Conservation (phyloP, 2,329 filamentous ascomycete species). For the Aspergillus quadricinctus region DNA sequence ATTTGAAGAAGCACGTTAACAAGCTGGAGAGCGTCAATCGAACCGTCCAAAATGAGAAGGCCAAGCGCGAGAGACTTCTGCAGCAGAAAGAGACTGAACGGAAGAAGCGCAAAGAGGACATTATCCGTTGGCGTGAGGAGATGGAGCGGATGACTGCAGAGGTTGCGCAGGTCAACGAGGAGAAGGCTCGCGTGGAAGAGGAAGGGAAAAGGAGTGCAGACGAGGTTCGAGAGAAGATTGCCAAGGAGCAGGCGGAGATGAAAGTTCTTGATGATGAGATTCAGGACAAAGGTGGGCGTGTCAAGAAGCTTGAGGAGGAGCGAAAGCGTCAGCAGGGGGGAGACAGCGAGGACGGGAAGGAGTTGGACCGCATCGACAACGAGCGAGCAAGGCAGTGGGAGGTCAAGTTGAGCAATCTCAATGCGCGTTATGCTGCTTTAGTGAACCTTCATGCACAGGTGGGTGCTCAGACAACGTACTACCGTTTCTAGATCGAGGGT, state of each 20-base stretch:
- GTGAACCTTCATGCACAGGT: conserved; percentile 39
- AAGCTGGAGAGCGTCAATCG: conserved; percentile 77
- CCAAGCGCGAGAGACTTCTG: conserved; percentile 66
- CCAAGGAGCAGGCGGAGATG: conserved; percentile 46
- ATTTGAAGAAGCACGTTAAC: conserved; percentile 75
- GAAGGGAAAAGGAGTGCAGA: conserved; percentile 37
- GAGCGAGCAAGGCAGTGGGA: conserved; percentile 47
- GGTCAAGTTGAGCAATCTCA: conserved; percentile 38
- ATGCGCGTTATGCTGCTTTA: conserved; percentile 41
- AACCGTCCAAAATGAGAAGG: conserved; percentile 70
- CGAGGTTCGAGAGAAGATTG: conserved; percentile 42
- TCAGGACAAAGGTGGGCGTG: conserved; percentile 55
- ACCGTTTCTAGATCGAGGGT: background rate
- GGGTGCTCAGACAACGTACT: conserved; percentile 2
- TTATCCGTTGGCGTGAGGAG: conserved; percentile 55
- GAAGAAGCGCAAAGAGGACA: conserved; percentile 58
- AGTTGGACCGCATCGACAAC: conserved; percentile 48
- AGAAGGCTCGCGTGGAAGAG: conserved; percentile 39
- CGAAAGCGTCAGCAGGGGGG: conserved; percentile 47
- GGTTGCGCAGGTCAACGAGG: conserved; percentile 41
- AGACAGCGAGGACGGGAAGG: conserved; percentile 48
- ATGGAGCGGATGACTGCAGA: conserved; percentile 50
- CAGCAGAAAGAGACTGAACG: conserved; percentile 59
- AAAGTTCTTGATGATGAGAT: conserved; percentile 59
- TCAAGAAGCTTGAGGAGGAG: conserved; percentile 60